Evolutionary conservation across 305 asterid species (phyloP).

Genomic region (Fraxinus greggii): DNA sequence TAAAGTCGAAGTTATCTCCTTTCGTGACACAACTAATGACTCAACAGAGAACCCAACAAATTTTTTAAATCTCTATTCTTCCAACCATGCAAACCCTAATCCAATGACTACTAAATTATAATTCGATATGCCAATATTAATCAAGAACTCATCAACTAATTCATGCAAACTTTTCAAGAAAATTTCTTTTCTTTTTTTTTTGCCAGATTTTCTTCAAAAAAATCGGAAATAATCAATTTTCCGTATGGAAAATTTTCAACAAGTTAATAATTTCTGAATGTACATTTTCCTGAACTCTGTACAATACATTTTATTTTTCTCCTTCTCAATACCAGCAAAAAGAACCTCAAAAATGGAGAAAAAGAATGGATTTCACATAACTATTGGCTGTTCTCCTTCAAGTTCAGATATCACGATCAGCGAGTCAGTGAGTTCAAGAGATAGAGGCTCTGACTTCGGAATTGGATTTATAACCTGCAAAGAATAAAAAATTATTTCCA

Average conservation of each 20-base stretch:
- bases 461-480: constrained; percentile 82
- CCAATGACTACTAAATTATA: neutral
- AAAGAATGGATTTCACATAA: constrained; percentile 32
- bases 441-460: constrained; percentile 69
- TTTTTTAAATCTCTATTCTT: neutral
- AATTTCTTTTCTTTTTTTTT: no score
- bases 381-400: constrained; percentile 77
- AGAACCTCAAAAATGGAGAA: neutral
- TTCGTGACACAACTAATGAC: neutral
- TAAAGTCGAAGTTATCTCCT: neutral
- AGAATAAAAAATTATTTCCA: neutral
- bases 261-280: neutral
- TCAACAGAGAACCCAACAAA: neutral
- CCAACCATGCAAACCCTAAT: neutral
- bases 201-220: neutral
- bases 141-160: neutral
- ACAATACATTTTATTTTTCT: neutral
- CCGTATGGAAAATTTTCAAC: neutral
- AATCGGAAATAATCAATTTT: neutral
- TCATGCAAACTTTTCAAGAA: neutral
- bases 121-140: neutral
- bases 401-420: constrained; percentile 89
- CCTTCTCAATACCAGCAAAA: neutral
- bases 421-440: constrained; percentile 52
- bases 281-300: neutral